Evolutionary conservation across 306 rosid genomes (phyloP).

Genomic region (Acmispon strigosus): DNA sequence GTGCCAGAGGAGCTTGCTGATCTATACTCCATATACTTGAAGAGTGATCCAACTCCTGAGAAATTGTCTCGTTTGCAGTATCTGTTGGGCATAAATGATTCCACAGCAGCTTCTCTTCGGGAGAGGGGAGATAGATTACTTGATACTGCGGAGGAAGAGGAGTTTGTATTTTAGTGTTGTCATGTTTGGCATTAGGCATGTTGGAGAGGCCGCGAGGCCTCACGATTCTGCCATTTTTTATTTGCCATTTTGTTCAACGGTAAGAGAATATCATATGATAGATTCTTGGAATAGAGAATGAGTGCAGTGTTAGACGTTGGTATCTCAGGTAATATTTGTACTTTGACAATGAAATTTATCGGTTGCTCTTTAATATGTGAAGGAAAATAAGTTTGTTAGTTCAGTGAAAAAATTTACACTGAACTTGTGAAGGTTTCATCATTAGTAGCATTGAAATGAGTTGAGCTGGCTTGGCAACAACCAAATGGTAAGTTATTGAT

Average conservation of each 20-base stretch:
- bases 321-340: background rate
- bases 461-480: too few relatives aligned
- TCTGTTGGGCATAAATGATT: constrained; percentile 77
- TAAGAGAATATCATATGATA: background rate
- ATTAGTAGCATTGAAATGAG: too few relatives aligned
- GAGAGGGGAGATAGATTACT: constrained; percentile 63
- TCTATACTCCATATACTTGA: constrained; percentile 58
- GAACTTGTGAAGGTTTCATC: background rate
- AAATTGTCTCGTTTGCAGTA: constrained; percentile 77
- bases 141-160: constrained; percentile 62
- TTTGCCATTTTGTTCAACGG: constrained; percentile 10
- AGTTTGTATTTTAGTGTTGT: constrained; percentile 64
- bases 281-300: constrained; percentile 5
- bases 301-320: constrained; percentile 18
- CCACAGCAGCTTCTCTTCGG: constrained; percentile 57
- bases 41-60: constrained; percentile 66
- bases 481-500: too few relatives aligned
- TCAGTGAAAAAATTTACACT: background rate
- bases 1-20: constrained; percentile 80
- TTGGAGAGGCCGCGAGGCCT: constrained; percentile 1
- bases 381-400: background rate
- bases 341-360: background rate
- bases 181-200: constrained; percentile 27
- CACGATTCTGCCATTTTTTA: background rate
- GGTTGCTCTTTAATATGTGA: background rate